Base-by-base conservation (phyloP, 805 yeast genomes). In the Saturnispora zaruensis region DNA sequence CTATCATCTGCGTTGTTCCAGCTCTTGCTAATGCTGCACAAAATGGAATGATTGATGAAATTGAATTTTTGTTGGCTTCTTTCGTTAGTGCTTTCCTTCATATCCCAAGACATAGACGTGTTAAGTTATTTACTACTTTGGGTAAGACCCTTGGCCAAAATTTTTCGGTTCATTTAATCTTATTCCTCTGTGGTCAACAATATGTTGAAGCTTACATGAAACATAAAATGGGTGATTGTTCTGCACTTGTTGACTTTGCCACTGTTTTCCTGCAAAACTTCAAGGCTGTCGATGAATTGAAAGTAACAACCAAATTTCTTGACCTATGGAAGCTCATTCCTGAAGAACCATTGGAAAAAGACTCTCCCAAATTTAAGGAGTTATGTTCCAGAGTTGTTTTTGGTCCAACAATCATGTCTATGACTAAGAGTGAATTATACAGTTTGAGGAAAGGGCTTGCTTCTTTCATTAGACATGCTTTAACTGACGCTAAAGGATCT, bases 21-120 rank as follows among this genome's bases (percentile, higher is more conserved):
- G 96, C 97, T 0, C 74, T 91, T 53, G 80, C 89, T 2, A 60
- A 67, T 20, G 66, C 74, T 11, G 66, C 76, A 7, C 72, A 74
- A 41, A 54, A 61, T 16, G 74, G 74, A 46, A 68, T 70, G 56
- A 64, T 63, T 11, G 82, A 79, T 51, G 96, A 88, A 64, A 77
- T 82, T 48, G 96, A 90, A 64, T 86, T 89, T 61, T 72, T 95
- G 53, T 69, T 93, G 55, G 78, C 93, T 46, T 84, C 95, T 59
- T 93, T 93, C 62, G 87, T 85, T n/a, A 82, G 95, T 51, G 98
- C 99, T 1, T 87, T 93, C 68, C 81, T 83, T 49, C 98, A 93
- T 63, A 90, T 93, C 55, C 99, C 99, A 53, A 81, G 96, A 63
- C 99, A 93, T 65, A 85, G 99, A 67, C 78, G 99, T 59, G 95